Evolutionary conservation across 768 basidiomycete genomes (phyloP), one percentile per base, ranked within the genome.

Genomic region (Kwoniella newhampshirensis): DNA sequence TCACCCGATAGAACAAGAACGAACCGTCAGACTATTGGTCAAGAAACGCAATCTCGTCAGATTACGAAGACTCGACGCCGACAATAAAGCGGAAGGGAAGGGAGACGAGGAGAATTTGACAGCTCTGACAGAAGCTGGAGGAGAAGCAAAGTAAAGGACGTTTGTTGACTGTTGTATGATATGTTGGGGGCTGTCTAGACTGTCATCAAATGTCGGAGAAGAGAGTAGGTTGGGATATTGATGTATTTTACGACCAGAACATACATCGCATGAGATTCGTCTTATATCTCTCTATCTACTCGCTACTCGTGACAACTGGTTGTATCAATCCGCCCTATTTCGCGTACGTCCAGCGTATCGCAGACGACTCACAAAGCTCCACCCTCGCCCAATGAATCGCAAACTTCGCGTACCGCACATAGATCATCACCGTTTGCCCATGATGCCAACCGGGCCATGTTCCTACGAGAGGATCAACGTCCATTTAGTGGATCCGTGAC

Each of bases 1-100:
- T 78, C 81, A 84, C 1, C 77, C 81, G 12, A 66, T 77, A 17
- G 85, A 88, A 75, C 80, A 80, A 67, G 81, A 84, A 57, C 77
- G 82, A 23, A 85, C 83, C 2, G 66, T 84, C 37, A 76, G 83
- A 35, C 79, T 86, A 7, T 71, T 87, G 8, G 78, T 80, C 13
- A 74, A 75, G 66, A 71, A 71, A 37, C 52, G 75, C 17, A 76
- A 76, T 59, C 32, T 70, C 8, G 71, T 71, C 15, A 45, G 75
- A 35, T 49, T 76, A 35, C 48, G 65, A n/a, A 74, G 66, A 51
- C 57, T 75, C 23, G 62, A 64, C 47, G 28, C 49, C 15, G 60
- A 63, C 43, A 51, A 66, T 32, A 52, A 66, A 20, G 57, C 12
- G n/a, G 48, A 37, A 44, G 36, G 27, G 42, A 32, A 35, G 35